Evolutionary conservation across 805 yeast genomes (phyloP), one percentile per base, ranked within the genome.

Genomic region (Candida koratica): DNA sequence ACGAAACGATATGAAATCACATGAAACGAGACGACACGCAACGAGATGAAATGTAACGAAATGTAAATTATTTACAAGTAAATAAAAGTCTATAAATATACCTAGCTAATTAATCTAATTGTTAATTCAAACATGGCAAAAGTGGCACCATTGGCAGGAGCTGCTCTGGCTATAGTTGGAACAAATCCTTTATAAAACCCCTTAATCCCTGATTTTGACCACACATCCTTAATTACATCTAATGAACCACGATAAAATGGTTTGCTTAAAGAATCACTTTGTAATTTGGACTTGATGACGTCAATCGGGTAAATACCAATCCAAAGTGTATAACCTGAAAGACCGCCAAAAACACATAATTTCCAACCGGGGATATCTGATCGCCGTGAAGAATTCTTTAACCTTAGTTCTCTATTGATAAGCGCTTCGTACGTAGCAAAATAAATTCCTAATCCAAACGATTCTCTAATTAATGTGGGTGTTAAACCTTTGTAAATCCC

Each of bases 141-240:
- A 0, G 98, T 94, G 19, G 94, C 95, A 27, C 96, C 99, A 56
- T 93, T 94, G 3, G 94, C 98, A 1, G 98, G 98, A 3, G 96
- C 95, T 33, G 99, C 97, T 64, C 99, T 82, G 45, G 93, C 66
- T 45, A 93, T 77, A 0, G 97, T 89, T 25, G 98, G 97, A 13
- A 78, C 61, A 55, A 94, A 89, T 1, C 99, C 99, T 61, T 81
- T 81, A 63, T 85, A 84, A 53, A 93, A 84, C 0, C 95, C 95
- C 44, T 69, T 69, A 17, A 78, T 39, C 17, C 97, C 97, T 35
- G 70, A 67, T n/a, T 70, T 67, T 32, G 56, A 59, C 52, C 56
- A 71, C 15, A 86, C 70, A 38, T 71, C 68, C 38, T 56, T 69
- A 12, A 75, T 63, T 17, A 87, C 94, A 40, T 74, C 74, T n/a